These are phyloP conservation scores for Euphorbia celastroides DNA, from an alignment of 441 rosid species.

Conservation along the genomic window DNA sequence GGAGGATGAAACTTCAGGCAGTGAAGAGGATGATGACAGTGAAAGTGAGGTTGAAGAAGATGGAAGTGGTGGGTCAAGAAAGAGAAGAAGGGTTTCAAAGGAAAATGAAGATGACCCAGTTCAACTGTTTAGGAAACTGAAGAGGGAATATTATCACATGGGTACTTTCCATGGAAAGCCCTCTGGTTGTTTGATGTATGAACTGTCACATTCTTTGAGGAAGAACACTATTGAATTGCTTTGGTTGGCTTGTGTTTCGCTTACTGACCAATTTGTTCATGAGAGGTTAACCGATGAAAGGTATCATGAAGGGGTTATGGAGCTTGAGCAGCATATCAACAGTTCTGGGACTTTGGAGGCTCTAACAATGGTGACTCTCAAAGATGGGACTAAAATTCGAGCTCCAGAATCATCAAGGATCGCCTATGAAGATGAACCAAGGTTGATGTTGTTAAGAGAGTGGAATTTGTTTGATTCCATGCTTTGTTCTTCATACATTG, in stretches of 20 bases:
- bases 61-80: slow-evolving; percentile 32
- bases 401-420: slow-evolving; percentile 83
- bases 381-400: slow-evolving; percentile 81
- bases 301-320: slow-evolving; percentile 92
- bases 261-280: slow-evolving; percentile 94
- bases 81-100: slow-evolving; percentile 44
- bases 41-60: slow-evolving; percentile 41
- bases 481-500: slow-evolving; percentile 84
- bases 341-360: slow-evolving; percentile 80
- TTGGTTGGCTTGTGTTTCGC: slow-evolving; percentile 91
- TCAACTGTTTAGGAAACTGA: slow-evolving; percentile 59
- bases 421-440: slow-evolving; percentile 83
- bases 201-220: slow-evolving; percentile 64
- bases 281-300: slow-evolving; percentile 92
- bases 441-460: slow-evolving; percentile 80
- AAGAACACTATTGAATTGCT: slow-evolving; percentile 87
- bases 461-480: slow-evolving; percentile 94
- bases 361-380: slow-evolving; percentile 67
- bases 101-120: slow-evolving; percentile 43
- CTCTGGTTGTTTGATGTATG: slow-evolving; percentile 80
- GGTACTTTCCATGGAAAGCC: slow-evolving; percentile 96
- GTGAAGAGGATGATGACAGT: slow-evolving; percentile 40
- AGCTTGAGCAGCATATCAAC: slow-evolving; percentile 91
- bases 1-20: slow-evolving; percentile 21
- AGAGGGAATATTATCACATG: slow-evolving; percentile 66